Percentiles rank a stretch among this genome's conserved stretches.
Conservation (phyloP, 768 basidiomycete species). For the Candolleomyces aberdarensis region DNA sequence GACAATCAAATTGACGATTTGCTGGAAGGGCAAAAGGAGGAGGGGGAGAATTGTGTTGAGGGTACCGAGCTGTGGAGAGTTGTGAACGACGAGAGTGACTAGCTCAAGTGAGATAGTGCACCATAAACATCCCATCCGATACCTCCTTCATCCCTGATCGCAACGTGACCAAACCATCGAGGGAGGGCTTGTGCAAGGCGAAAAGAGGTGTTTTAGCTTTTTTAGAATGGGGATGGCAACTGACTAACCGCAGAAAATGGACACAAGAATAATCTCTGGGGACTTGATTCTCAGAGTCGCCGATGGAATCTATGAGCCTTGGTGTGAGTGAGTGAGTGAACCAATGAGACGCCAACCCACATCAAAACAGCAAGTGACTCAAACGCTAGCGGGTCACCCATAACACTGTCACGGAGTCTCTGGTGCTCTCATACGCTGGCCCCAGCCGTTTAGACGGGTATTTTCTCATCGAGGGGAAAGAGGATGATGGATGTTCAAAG, state of each 20-base stretch:
- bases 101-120: slow-evolving; percentile 21
- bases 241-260: slow-evolving; percentile 60
- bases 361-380: slow-evolving; percentile 16
- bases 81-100: slow-evolving; percentile 1
- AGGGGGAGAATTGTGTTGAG: slow-evolving; percentile 66
- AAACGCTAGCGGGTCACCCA: slow-evolving; percentile 78
- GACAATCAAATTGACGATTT: slow-evolving; percentile 46
- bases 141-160: no score
- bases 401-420: slow-evolving; percentile 69
- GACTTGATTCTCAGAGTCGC: slow-evolving; percentile 33
- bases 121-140: slow-evolving; percentile 36
- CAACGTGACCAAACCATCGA: no score
- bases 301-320: slow-evolving; percentile 62
- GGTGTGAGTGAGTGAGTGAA: background rate
- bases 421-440: slow-evolving; percentile 42
- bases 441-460: no score
- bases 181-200: no score
- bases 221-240: background rate
- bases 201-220: no score
- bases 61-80: slow-evolving; percentile 42
- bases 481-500: no score
- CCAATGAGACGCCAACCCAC: background rate
- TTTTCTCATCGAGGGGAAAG: no score
- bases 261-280: slow-evolving; percentile 57
- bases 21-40: slow-evolving; percentile 26